Conservation (phyloP, 106 monocot species). For the Narthecium ossifragum region DNA sequence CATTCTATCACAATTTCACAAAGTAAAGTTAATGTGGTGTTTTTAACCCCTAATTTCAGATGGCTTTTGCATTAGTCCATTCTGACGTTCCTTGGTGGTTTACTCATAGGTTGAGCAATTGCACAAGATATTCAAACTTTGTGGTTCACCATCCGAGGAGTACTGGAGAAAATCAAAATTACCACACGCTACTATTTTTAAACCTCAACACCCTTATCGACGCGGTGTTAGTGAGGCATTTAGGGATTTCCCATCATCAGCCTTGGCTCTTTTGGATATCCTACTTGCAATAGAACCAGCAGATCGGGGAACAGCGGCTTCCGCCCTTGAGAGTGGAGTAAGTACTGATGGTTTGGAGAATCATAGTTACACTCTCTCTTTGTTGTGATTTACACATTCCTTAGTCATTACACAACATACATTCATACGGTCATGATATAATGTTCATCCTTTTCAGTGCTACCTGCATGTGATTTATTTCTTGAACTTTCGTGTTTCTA, state of each 20-base stretch:
- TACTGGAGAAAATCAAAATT: constrained; percentile 29
- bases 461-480: too few relatives aligned
- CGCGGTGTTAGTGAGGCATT: constrained; percentile 25
- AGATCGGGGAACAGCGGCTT: constrained; percentile 20
- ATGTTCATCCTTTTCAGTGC: too few relatives aligned
- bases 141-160: constrained; percentile 40
- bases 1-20: too few relatives aligned
- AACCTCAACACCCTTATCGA: constrained; percentile 26
- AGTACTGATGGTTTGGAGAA: background rate
- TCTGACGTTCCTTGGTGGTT: too few relatives aligned
- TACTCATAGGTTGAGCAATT: constrained; percentile 27
- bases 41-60: too few relatives aligned
- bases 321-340: constrained; percentile 34
- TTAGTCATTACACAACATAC: too few relatives aligned
- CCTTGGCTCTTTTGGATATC: constrained; percentile 27
- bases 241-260: constrained; percentile 31
- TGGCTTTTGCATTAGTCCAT: too few relatives aligned
- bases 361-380: too few relatives aligned
- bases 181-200: constrained; percentile 25
- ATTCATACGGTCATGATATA: too few relatives aligned
- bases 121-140: constrained; percentile 37
- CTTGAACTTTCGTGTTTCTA: too few relatives aligned
- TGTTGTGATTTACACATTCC: too few relatives aligned
- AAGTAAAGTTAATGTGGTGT: too few relatives aligned
- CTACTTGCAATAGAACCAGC: constrained; percentile 34